These are phyloP conservation scores for Tetrapisispora phaffii DNA, from an alignment of 805 yeast genomes.

Conservation along the genomic window DNA sequence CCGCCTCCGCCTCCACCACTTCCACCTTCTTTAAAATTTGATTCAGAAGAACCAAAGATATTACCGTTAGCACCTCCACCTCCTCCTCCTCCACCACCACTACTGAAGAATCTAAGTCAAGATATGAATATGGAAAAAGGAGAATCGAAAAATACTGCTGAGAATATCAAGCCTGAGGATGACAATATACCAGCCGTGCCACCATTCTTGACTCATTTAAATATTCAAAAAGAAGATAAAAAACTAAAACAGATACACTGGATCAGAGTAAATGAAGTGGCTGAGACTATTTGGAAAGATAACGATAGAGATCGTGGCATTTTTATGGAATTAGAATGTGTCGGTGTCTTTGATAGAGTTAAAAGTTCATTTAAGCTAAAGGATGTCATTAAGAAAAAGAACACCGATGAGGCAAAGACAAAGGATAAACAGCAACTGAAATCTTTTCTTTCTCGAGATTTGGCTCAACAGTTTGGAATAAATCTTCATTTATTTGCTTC, in stretches of 20 bases:
- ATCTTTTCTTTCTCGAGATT: constrained; percentile 54
- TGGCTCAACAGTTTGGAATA: constrained; percentile 73
- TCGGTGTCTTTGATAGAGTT: constrained; percentile 58
- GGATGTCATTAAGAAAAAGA: constrained; percentile 31
- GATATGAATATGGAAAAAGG: neutral
- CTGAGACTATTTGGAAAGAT: constrained; percentile 55
- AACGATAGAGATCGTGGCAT: constrained; percentile 32
- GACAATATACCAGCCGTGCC: constrained; percentile 29
- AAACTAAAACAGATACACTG: constrained; percentile 73
- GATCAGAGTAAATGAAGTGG: constrained; percentile 58
- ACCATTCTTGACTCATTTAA: constrained; percentile 15
- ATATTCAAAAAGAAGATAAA: constrained; percentile 31
- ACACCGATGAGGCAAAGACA: constrained; percentile 26
- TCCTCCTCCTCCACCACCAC: constrained; percentile 30
- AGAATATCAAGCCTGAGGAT: neutral
- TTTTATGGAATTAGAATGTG: constrained; percentile 40
- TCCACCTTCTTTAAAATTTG: neutral
- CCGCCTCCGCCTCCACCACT: constrained; percentile 29
- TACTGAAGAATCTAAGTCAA: constrained; percentile 9
- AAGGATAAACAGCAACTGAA: constrained; percentile 33
- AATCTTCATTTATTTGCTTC: constrained; percentile 56
- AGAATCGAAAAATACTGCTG: neutral
- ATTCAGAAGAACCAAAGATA: neutral
- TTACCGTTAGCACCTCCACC: constrained; percentile 12
- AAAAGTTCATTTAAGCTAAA: constrained; percentile 47